A percentile compares a stretch with the other conserved stretches of the same genome.
These are phyloP conservation scores for Agaricus subrufescens DNA, from an alignment of 768 basidiomycete species.

Conservation along the genomic window DNA sequence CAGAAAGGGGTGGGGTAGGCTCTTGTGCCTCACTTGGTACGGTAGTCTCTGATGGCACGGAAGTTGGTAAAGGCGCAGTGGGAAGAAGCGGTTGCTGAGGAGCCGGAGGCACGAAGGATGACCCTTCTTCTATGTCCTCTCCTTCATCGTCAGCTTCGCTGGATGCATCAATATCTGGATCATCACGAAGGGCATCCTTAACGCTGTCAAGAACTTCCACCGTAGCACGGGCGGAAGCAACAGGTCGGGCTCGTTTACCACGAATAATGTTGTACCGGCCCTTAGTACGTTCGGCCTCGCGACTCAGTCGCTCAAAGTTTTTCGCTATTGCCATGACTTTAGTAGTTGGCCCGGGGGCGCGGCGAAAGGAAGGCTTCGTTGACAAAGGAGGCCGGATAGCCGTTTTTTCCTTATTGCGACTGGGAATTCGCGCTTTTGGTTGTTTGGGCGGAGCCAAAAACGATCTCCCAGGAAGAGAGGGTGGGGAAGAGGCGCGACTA, in stretches of 20 bases:
- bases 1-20: not conserved
- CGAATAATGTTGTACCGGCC: slow-evolving; percentile 83
- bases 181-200: slow-evolving; percentile 77
- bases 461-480: slow-evolving; percentile 14
- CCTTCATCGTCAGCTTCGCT: slow-evolving; percentile 55
- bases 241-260: slow-evolving; percentile 83
- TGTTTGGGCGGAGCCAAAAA: slow-evolving; percentile 22
- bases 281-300: slow-evolving; percentile 70
- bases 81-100: not conserved
- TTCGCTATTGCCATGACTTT: slow-evolving; percentile 88
- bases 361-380: slow-evolving; percentile 51
- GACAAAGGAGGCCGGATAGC: slow-evolving; percentile 37
- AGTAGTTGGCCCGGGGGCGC: slow-evolving; percentile 44
- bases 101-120: not conserved
- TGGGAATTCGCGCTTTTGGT: slow-evolving; percentile 31
- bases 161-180: slow-evolving; percentile 65
- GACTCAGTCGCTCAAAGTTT: slow-evolving; percentile 83
- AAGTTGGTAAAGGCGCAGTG: not conserved
- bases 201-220: slow-evolving; percentile 87
- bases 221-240: slow-evolving; percentile 82
- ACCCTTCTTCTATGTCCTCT: slow-evolving; percentile 42
- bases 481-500: slow-evolving; percentile 44
- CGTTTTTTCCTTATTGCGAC: slow-evolving; percentile 36
- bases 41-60: not conserved
- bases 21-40: not conserved